These are phyloP conservation scores for Elsinoe arachidis DNA, from an alignment of 2,329 filamentous ascomycete genomes.

Conservation along the genomic window DNA sequence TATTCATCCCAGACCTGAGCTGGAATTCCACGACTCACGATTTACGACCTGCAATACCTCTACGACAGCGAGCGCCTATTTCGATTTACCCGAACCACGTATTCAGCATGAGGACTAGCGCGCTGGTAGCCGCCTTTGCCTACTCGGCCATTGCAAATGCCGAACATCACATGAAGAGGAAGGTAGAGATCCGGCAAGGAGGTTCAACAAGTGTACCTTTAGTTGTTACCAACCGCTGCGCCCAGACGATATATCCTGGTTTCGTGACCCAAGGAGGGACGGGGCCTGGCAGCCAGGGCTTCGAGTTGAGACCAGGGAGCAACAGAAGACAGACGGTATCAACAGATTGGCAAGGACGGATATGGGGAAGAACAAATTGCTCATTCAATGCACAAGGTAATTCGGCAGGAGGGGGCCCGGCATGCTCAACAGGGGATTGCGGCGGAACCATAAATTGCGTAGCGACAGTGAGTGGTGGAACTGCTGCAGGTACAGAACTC, in stretches of 20 bases:
- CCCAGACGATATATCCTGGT: constrained; percentile 65
- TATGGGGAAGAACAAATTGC: constrained; percentile 81
- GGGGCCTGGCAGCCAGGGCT: constrained; percentile 59
- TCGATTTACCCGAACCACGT: background rate
- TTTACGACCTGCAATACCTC: constrained; percentile 3
- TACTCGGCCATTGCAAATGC: constrained; percentile 3
- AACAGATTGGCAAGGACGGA: constrained; percentile 67
- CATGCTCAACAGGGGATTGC: constrained; percentile 71
- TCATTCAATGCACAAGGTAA: constrained; percentile 60
- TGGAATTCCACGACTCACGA: constrained; percentile 1
- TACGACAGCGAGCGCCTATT: constrained; percentile 1
- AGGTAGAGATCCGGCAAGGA: constrained; percentile 21
- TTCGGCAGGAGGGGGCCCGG: constrained; percentile 38
- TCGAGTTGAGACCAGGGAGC: constrained; percentile 53
- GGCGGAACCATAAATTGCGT: constrained; percentile 60
- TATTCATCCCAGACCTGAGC: background rate
- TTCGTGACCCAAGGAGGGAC: constrained; percentile 64
- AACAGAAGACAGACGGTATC: constrained; percentile 57
- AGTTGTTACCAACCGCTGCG: constrained; percentile 62
- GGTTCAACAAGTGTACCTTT: constrained; percentile 37
- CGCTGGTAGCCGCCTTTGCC: constrained; percentile 1
- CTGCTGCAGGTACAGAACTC: constrained; percentile 5
- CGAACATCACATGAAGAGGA: constrained; percentile 27
- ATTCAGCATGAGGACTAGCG: constrained; percentile 9
- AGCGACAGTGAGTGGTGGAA: constrained; percentile 51